Base-by-base conservation (phyloP, 2,329 filamentous ascomycete species). In the Diaporthe eres region DNA sequence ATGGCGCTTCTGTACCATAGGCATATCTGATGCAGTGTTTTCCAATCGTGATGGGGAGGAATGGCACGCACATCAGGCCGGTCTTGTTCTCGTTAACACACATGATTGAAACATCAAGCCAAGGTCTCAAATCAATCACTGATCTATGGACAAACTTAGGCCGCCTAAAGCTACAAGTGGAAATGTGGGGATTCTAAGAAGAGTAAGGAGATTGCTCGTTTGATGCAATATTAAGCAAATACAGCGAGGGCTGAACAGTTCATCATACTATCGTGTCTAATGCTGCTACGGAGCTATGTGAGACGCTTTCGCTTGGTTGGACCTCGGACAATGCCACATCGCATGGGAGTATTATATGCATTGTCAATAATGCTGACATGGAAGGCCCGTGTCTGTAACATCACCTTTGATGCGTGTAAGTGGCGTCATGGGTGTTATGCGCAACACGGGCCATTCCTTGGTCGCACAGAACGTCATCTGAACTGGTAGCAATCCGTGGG, bases 381-480 rank as follows among this genome's bases (percentile, higher is more conserved):
- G 13, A 28, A 31, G 60, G 60, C 39, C 39, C 7, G 39, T 28
- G 39, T 44, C 37, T 44, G n/a, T 10, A 17, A 19, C 10, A 34
- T 39, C 10, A 22, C 57, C 10, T 4, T 47, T 44, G 15, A 63
- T 47, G 60, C 39, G 28, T 37, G 44, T n/a, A 19, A 37, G 25
- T 25, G 31, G 47, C 47, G 22, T 68, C 28, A 39, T 65, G 42
- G 10, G 22, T n/a, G 4, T 68, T 51, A 37, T 51, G 63, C 63
- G 47, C 47, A 39, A 68, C 25, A 51, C 44, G 63, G 47, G 63
- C 44, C 47, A 37, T 34, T 49, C 25, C 61, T 65, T 53, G 22
- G 13, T 39, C 6, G 8, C 31, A 53, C 7, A 22, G 10, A 25
- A 53, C 63, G 31, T 28, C 47, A 39, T 39, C 25, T 44, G 39